phyloP scores from a whole-genome alignment of 2,329 filamentous ascomycete genomes.

The Penicillium nordicum region DNA sequence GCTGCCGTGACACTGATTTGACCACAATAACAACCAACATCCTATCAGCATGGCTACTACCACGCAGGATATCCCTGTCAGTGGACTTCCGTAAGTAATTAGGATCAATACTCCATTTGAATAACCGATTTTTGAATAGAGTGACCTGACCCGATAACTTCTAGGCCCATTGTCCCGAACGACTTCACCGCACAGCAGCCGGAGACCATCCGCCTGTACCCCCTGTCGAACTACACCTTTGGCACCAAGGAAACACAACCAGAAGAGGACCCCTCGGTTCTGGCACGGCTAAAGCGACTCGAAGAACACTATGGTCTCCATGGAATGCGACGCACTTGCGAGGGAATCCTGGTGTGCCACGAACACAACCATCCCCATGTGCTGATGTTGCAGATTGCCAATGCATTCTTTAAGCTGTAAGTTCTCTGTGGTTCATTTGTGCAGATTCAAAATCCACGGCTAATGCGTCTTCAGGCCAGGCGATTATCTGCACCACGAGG shows the following conservation, averaged over 20 bases:
- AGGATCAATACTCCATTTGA: neutral
- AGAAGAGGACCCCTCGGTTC: conserved; percentile 93
- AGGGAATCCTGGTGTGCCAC: conserved; percentile 95
- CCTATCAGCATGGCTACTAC: neutral
- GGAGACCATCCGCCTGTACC: conserved; percentile 83
- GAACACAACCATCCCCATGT: conserved; percentile 99
- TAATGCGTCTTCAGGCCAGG: conserved; percentile 60
- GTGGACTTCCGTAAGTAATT: conserved; percentile 46
- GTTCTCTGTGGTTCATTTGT: conserved; percentile 18
- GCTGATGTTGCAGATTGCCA: conserved; percentile 97
- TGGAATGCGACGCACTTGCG: conserved; percentile 96
- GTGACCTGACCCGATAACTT: conserved; percentile 11
- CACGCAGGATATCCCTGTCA: neutral
- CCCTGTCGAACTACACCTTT: conserved; percentile 97
- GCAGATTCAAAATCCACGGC: neutral
- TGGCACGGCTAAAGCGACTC: conserved; percentile 87
- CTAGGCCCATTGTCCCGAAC: conserved; percentile 70
- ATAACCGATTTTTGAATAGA: too few species aligned
- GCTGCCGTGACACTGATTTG: neutral
- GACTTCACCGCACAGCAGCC: conserved; percentile 88
- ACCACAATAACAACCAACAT: neutral
- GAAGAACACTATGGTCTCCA: conserved; percentile 89
- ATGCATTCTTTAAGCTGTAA: conserved; percentile 95
- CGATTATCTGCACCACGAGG: conserved; percentile 81
- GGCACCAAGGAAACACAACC: conserved; percentile 97